Evolutionary conservation across 2,329 filamentous ascomycete species (phyloP).

Genomic region (Colletotrichum sansevieriae): DNA sequence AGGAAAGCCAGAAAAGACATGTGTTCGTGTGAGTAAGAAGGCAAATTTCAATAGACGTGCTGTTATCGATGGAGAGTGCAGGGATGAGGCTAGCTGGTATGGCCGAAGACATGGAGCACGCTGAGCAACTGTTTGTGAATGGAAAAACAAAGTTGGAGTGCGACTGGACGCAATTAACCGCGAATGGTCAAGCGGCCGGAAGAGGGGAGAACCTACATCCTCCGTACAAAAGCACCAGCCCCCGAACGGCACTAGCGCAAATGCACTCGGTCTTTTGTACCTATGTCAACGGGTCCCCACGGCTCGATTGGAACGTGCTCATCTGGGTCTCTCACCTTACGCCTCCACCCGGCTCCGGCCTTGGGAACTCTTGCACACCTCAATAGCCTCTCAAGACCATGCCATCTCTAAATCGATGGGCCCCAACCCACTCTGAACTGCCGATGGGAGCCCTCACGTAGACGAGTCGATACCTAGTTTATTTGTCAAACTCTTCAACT

Average conservation of each 20-base stretch:
- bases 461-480: neutral
- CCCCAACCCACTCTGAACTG: conserved; percentile 19
- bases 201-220: too few species aligned
- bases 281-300: conserved; percentile 9
- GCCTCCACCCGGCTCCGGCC: conserved; percentile 3
- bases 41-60: conserved; percentile 21
- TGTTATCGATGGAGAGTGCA: conserved; percentile 15
- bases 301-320: conserved; percentile 28
- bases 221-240: conserved; percentile 5
- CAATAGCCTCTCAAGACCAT: conserved; percentile 10
- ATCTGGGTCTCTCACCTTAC: conserved; percentile 6
- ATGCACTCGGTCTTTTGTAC: neutral
- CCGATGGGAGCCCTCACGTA: conserved; percentile 37
- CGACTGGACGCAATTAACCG: too few species aligned
- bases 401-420: neutral
- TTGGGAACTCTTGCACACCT: neutral
- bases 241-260: conserved; percentile 20
- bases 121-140: conserved; percentile 13
- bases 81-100: conserved; percentile 20
- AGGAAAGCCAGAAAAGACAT: conserved; percentile 12
- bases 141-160: conserved; percentile 2
- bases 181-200: too few species aligned
- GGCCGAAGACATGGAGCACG: conserved; percentile 20
- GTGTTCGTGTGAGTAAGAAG: conserved; percentile 29
- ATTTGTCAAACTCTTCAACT: neutral